Evolutionary conservation across 1,284 basidiomycete species (phyloP).

Genomic region (Polyporus tsugae): DNA sequence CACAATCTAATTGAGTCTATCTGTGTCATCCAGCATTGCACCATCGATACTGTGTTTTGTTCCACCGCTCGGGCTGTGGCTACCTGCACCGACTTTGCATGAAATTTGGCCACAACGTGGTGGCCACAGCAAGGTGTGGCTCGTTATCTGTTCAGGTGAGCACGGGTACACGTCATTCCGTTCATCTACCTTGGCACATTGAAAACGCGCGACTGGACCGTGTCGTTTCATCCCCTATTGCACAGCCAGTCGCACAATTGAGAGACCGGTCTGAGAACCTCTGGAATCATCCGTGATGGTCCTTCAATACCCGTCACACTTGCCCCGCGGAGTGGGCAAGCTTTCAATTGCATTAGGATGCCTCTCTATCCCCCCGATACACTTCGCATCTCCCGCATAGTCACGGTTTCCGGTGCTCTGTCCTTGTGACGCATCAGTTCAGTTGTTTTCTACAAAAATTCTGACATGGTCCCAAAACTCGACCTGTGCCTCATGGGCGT

Average conservation of each 20-base stretch:
- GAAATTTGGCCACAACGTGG: not conserved
- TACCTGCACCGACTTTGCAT: not conserved
- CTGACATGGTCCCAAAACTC: not conserved
- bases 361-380: not conserved
- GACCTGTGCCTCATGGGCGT: not conserved
- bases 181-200: not conserved
- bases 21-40: not conserved
- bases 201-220: not conserved
- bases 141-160: constrained; percentile 7
- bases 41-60: not conserved
- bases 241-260: not conserved
- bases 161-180: not conserved
- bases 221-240: not conserved
- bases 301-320: not conserved
- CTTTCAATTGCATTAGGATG: not conserved
- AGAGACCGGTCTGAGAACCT: not conserved
- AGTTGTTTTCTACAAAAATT: not conserved
- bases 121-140: not conserved
- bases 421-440: not conserved
- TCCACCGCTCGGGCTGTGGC: not conserved
- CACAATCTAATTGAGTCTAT: not conserved
- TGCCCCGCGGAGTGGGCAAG: not conserved
- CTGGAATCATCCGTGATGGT: not conserved
- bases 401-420: not conserved
- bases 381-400: not conserved